Evolutionary conservation across 371 early-diverging fungal genomes (phyloP).

Genomic region (Mortierella sp.): DNA sequence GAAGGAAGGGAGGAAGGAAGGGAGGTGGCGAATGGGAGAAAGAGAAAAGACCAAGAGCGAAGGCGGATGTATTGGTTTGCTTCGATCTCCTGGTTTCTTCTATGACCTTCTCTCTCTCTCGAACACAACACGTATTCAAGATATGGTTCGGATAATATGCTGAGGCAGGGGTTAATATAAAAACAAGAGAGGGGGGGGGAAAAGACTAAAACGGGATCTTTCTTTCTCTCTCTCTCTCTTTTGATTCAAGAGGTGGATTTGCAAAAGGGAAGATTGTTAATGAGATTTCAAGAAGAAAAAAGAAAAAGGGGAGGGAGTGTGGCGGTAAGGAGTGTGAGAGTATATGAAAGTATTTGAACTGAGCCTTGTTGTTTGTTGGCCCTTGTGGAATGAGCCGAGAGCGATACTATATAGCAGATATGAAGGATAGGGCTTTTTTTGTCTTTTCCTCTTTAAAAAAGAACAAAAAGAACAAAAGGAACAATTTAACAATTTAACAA

Average conservation of each 20-base stretch:
- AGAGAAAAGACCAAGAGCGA: conserved; percentile 15
- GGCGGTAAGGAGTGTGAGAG: neutral
- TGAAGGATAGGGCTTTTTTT: too few relatives aligned
- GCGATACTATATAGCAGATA: too few relatives aligned
- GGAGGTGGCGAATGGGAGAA: conserved; percentile 3
- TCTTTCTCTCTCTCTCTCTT: neutral
- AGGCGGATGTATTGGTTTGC: neutral
- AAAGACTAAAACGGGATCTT: neutral
- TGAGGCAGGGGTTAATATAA: neutral
- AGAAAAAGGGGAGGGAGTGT: neutral
- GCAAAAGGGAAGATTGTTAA: neutral
- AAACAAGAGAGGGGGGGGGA: neutral
- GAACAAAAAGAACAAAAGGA: neutral
- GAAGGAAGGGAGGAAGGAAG: neutral
- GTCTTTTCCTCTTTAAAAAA: neutral
- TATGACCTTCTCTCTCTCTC: neutral
- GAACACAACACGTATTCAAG: conserved; percentile 1
- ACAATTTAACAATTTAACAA: neutral
- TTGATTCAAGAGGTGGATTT: too few relatives aligned
- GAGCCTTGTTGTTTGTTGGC: too few relatives aligned
- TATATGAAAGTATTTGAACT: neutral
- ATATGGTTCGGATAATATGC: neutral
- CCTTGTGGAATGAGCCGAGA: neutral
- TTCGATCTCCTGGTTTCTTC: neutral
- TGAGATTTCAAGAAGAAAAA: neutral